Conservation (phyloP, 2,329 filamentous ascomycete genomes). For the Alternaria gansuensis region DNA sequence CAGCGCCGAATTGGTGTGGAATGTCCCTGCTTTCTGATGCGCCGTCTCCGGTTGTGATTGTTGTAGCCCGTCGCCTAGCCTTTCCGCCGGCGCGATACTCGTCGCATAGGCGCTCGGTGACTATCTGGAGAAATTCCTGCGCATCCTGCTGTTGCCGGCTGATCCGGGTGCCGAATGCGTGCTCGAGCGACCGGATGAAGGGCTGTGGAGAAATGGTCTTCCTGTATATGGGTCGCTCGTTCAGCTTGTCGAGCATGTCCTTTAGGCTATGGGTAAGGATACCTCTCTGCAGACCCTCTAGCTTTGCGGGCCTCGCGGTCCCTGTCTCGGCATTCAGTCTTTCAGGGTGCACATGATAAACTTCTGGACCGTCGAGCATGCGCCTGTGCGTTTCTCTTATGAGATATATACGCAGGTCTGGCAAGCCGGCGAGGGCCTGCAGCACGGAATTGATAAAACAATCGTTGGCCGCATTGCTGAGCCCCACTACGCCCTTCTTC, state of each 20-base stretch:
- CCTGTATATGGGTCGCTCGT: slow-evolving; percentile 90
- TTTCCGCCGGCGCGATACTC: slow-evolving; percentile 88
- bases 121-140: slow-evolving; percentile 94
- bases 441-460: slow-evolving; percentile 89
- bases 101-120: slow-evolving; percentile 89
- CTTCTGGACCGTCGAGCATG: slow-evolving; percentile 76
- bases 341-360: slow-evolving; percentile 72
- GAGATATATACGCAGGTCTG: slow-evolving; percentile 87
- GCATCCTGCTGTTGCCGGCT: slow-evolving; percentile 96
- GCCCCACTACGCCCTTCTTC: slow-evolving; percentile 85
- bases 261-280: slow-evolving; percentile 88
- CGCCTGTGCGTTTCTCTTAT: slow-evolving; percentile 90
- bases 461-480: slow-evolving; percentile 87
- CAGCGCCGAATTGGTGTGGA: slow-evolving; percentile 36
- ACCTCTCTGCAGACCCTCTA: slow-evolving; percentile 75
- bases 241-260: slow-evolving; percentile 88
- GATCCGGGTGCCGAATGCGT: slow-evolving; percentile 87
- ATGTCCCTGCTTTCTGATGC: slow-evolving; percentile 36
- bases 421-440: slow-evolving; percentile 88
- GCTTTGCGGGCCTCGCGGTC: slow-evolving; percentile 57
- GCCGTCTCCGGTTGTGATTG: slow-evolving; percentile 30
- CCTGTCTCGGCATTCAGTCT: slow-evolving; percentile 54
- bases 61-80: slow-evolving; percentile 69
- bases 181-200: slow-evolving; percentile 84
- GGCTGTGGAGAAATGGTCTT: slow-evolving; percentile 90